Evolutionary conservation across 306 rosid genomes (phyloP).

Genomic region (Urtica urens): DNA sequence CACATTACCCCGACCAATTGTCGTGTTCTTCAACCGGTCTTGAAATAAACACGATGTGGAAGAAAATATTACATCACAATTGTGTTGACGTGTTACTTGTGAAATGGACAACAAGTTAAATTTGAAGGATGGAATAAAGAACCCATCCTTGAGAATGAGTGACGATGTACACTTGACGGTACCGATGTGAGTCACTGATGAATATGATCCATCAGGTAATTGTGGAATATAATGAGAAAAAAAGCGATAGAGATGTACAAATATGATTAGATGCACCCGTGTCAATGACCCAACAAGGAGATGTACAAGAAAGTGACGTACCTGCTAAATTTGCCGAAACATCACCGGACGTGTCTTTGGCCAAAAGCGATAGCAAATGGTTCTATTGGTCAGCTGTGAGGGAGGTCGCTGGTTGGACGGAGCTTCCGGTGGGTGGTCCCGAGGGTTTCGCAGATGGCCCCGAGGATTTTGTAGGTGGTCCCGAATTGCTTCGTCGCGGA

Average conservation of each 20-base stretch:
- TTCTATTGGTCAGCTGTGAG: constrained; percentile 3
- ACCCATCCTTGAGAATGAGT: no score
- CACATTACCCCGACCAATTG: no score
- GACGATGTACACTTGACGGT: neutral
- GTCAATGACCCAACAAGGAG: neutral
- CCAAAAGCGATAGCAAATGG: neutral
- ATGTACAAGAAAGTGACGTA: neutral
- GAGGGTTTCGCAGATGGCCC: no score
- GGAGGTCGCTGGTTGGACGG: no score
- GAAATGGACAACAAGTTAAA: neutral
- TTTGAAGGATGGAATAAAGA: no score
- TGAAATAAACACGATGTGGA: neutral
- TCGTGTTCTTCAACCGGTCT: neutral
- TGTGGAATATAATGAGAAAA: neutral
- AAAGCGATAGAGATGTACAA: neutral
- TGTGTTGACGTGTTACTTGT: no score
- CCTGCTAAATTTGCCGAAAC: neutral
- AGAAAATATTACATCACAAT: no score
- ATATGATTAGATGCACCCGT: neutral
- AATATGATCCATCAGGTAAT: neutral
- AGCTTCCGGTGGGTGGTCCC: no score
- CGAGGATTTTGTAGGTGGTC: no score
- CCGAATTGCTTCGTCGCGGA: neutral
- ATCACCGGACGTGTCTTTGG: neutral
- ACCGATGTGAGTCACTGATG: neutral